Percentiles rank a stretch among this genome's conserved stretches.
phyloP scores from a whole-genome alignment of 192 early-diverging fungal species.

The Funneliformis mosseae region DNA sequence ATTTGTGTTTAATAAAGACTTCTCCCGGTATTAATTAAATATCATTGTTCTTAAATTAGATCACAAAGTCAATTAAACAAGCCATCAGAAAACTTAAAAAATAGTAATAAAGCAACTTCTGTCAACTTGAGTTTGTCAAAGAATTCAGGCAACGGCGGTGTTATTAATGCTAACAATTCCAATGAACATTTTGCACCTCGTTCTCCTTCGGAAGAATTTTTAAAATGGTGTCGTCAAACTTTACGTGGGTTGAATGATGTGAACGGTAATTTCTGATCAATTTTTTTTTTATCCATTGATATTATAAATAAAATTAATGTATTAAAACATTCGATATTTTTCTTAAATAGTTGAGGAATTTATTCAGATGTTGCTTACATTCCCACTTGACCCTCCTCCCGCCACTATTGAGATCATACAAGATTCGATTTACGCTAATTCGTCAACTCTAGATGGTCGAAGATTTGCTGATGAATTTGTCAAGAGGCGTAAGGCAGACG shows the following conservation, averaged over 20 bases:
- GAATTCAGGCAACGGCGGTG: conserved; percentile 9
- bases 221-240: conserved; percentile 70
- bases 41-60: not conserved
- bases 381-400: conserved; percentile 65
- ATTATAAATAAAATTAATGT: not conserved
- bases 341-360: conserved; percentile 62
- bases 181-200: conserved; percentile 37
- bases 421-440: conserved; percentile 76
- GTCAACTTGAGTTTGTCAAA: conserved; percentile 29
- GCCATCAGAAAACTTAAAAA: conserved; percentile 5
- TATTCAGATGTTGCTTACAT: conserved; percentile 75
- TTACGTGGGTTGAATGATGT: conserved; percentile 62
- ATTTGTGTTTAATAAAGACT: not conserved
- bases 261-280: conserved; percentile 43
- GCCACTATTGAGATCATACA: conserved; percentile 74
- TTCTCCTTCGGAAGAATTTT: conserved; percentile 66
- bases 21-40: not conserved
- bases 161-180: not conserved
- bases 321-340: not conserved
- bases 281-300: not conserved
- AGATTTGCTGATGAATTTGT: conserved; percentile 81
- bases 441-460: conserved; percentile 69
- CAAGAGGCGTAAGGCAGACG: conserved; percentile 71
- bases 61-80: not conserved
- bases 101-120: conserved; percentile 38